Base-by-base conservation (phyloP, 208 protist species). In the Crithidia thermophila region DNA sequence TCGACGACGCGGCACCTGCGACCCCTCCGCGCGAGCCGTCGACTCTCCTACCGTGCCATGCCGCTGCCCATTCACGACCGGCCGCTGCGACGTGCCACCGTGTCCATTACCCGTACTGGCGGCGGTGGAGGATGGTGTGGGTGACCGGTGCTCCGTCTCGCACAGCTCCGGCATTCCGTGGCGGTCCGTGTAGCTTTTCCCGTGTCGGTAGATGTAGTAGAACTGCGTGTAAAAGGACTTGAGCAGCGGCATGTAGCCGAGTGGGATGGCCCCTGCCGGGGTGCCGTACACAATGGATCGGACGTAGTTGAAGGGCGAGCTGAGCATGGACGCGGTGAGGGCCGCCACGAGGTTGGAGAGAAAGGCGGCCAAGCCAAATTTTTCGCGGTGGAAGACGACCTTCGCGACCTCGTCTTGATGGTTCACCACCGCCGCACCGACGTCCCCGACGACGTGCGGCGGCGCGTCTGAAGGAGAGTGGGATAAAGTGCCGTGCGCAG, bases 291-390 rank as follows among this genome's bases (percentile, higher is more conserved):
- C 84, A 13, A 97, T 71, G 7, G 85, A 89, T 16, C 92, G 85
- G 9, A 94, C 84, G 60, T 94, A 97, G 57, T 97, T 97, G 53
- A 94, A 90, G 0, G 92, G 92, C 11, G 92, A 90, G 59, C 87
- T 94, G 53, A 90, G 27, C 8, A 93, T 81, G 23, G 92, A 95
- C 11, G 92, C 92, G 5, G 84, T 40, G 13, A 94, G 45, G 2
- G 92, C 92, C 0, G 89, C 92, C 13, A 93, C 40, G 30, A 95
- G 55, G 60, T 97, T 97, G 5, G 85, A 84, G 34, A 91, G 39
- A 67, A 97, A 97, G 0, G 73, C 57, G 23, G 66, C 82, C 0
- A 62, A 25, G 3, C 69, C 74, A 64, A 82, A 87, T 51, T 52
- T 58, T 33, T 56, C 49, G 18, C 20, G 2, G 9, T 25, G 56